These are phyloP conservation scores for Pleurotus pulmonarius DNA, from an alignment of 768 basidiomycete genomes.

Conservation along the genomic window DNA sequence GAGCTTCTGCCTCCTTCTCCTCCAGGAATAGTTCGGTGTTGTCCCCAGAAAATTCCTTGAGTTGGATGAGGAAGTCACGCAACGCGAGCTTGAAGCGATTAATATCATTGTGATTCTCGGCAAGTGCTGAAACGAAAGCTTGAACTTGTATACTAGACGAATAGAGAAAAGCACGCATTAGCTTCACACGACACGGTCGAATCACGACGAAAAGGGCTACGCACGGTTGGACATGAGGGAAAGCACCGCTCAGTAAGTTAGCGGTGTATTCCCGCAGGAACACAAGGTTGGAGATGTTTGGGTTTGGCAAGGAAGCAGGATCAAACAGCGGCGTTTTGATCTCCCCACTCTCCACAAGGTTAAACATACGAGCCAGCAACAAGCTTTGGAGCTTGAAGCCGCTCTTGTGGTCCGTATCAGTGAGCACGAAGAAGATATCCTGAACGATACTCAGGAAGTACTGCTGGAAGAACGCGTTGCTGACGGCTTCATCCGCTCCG, in stretches of 20 bases:
- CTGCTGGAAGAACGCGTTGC: slow-evolving; percentile 93
- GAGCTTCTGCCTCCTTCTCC: slow-evolving; percentile 87
- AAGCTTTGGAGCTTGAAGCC: slow-evolving; percentile 95
- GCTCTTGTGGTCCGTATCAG: slow-evolving; percentile 98
- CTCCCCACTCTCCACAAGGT: slow-evolving; percentile 78
- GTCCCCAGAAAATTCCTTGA: slow-evolving; percentile 96
- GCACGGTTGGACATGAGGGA: slow-evolving; percentile 88
- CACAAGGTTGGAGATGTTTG: slow-evolving; percentile 68
- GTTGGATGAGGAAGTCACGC: slow-evolving; percentile 95
- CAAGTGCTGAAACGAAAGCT: slow-evolving; percentile 60
- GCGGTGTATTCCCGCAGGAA: slow-evolving; percentile 87
- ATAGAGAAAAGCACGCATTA: background rate
- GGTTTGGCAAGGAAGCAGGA: slow-evolving; percentile 63
- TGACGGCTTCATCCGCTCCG: slow-evolving; percentile 66
- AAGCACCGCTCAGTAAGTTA: slow-evolving; percentile 81
- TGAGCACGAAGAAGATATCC: slow-evolving; percentile 96
- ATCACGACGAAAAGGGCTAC: slow-evolving; percentile 19
- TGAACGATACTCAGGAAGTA: slow-evolving; percentile 92
- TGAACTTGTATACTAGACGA: slow-evolving; percentile 60
- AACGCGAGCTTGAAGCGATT: slow-evolving; percentile 91
- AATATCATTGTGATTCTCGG: slow-evolving; percentile 73
- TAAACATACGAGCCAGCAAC: slow-evolving; percentile 89
- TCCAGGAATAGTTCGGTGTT: slow-evolving; percentile 90
- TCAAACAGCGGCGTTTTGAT: slow-evolving; percentile 86
- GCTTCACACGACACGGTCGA: no score